Evolutionary conservation across 371 early-diverging fungal genomes (phyloP), one percentile per base, ranked within the genome.

Genomic region (Dinochytrium kinnereticum): DNA sequence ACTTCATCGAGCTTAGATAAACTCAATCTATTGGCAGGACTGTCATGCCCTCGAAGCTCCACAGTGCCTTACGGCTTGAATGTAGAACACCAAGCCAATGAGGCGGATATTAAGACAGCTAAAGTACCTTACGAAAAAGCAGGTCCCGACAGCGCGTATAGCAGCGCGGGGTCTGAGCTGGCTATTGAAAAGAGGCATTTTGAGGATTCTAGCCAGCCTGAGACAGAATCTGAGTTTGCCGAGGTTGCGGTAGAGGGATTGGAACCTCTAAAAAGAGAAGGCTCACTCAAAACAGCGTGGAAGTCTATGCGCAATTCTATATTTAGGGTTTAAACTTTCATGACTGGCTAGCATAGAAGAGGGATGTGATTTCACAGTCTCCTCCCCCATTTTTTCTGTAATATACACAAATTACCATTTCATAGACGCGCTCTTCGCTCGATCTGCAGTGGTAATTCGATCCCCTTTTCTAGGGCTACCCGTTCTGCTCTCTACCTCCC

Each of bases 371-470:
- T 44, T 44, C 44, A 44, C 7, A 44, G 44, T 44, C 13, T 44
- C n/a, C n/a, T n/a, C n/a, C n/a, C n/a, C n/a, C 44, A 44, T 44
- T 7, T 44, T 44, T 44, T 44, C 7, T 44, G 19, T 44, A 44
- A 13, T 19, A 44, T 44, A 19, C 44, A 44, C 21, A 66, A 66
- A 51, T 44, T 36, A 76, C 76, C 72, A 76, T n/a, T 51, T 65
- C 37, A 53, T 64, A 15, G 72, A 72, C 3, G 38, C 50, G 59
- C 76, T 76, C 59, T 71, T 71, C 10, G 59, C 51, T 30, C 67
- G 57, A 49, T 57, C 64, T 24, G 31, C 71, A 3, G 39, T 71
- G 5, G n/a, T 30, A 21, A 51, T 17, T 7, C 61, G 28, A 21
- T 10, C 59, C 44, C 28, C 51, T 59, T 28, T 31, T 2, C 36